Percentiles rank a stretch among this genome's conserved stretches.
These are phyloP conservation scores for Lasiosphaeris hirsuta DNA, from an alignment of 495 filamentous ascomycete species.

Conservation along the genomic window DNA sequence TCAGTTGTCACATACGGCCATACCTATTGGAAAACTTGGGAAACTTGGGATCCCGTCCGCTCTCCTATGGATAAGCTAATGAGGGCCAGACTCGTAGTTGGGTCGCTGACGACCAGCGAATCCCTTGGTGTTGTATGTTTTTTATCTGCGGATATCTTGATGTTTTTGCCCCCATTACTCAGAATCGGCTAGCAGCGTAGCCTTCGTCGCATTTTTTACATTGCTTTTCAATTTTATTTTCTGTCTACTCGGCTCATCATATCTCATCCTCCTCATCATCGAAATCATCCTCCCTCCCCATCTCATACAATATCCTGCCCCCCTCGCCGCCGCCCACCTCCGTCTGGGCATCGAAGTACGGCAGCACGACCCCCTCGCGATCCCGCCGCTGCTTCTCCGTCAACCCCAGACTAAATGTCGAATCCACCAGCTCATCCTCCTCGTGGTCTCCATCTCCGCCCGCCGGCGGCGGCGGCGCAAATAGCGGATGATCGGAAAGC, in stretches of 20 bases:
- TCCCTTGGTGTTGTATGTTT: no score
- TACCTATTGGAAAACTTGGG: no score
- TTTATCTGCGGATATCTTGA: no score
- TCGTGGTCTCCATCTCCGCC: constrained; percentile 31
- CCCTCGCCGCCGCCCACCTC: constrained; percentile 72
- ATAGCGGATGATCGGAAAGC: constrained; percentile 74
- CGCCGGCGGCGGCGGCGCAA: constrained; percentile 48
- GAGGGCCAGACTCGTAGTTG: no score
- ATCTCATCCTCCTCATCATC: constrained; percentile 99
- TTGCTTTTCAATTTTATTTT: background rate
- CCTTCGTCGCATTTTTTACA: no score
- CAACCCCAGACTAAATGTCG: constrained; percentile 80
- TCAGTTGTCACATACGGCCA: no score
- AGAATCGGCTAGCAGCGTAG: no score
- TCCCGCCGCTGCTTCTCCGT: constrained; percentile 87
- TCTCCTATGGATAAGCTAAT: no score
- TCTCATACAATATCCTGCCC: constrained; percentile 91
- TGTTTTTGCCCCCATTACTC: background rate
- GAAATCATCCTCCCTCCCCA: constrained; percentile 96
- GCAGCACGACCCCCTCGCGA: constrained; percentile 82
- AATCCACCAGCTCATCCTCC: constrained; percentile 52
- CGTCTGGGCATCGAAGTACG: constrained; percentile 93
- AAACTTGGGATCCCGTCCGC: no score
- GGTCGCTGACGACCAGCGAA: no score
- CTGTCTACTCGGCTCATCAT: constrained; percentile 31